Evolutionary conservation across 208 protist species (phyloP), one percentile per base, ranked within the genome.

Genomic region (Acanthamoeba healyi): DNA sequence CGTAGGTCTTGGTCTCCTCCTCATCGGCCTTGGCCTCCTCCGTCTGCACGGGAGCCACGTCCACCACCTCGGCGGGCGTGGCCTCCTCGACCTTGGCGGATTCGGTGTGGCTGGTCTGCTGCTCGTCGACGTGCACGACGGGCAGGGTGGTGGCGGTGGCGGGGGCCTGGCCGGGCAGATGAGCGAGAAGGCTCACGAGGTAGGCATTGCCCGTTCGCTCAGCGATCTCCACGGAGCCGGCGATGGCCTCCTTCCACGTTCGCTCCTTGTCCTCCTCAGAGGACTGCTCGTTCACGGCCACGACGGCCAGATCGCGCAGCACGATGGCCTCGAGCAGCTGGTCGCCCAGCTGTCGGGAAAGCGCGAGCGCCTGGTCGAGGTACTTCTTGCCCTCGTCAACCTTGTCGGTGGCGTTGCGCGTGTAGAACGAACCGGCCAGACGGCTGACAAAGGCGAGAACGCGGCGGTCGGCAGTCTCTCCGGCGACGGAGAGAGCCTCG

Each of bases 401-500:
- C n/a, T 38, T 29, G 26, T 32, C 63, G 63, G n/a, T 29, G 63
- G 63, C 63, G 17, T 72, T 12, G 63, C 63, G 63, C 26, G 63
- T 40, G 63, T 72, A 72, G 63, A 72, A 38, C n/a, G 63, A 29
- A 29, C 63, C 63, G 63, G 63, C 63, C 29, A 72, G 63, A 9
- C 63, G 26, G 63, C 38, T 10, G 63, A 72, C 63, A 32, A 40
- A 40, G 63, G 63, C 63, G n/a, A 38, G 63, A 12, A 72, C 63
- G 26, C 63, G 63, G n/a, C 63, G 63, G 63, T 72, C 63, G 63
- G 63, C 63, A 2, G 63, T 72, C 63, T 72, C 63, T 2, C 38
- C 63, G 63, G 63, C 63, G 9, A 72, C 63, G n/a, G 72, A 82
- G 42, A 82, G 9, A 38, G 72, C 72, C 72, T 82, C 72, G n/a